Base-by-base conservation (phyloP, 129 eudicot species). In the Helianthus tuberosus region DNA sequence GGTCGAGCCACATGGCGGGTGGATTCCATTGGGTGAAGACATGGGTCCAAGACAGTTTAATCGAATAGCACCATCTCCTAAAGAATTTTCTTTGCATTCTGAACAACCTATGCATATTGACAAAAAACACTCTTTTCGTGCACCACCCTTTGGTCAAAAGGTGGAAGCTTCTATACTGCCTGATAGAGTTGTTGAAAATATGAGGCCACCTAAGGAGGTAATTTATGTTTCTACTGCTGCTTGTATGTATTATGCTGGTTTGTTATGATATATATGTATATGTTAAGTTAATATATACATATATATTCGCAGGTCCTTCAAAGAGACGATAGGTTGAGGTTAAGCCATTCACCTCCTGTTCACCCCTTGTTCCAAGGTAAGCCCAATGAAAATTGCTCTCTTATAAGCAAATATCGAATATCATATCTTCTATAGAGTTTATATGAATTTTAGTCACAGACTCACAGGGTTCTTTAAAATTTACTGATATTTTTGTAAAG, bases 11-110 rank as follows among this genome's bases (percentile, higher is more conserved):
- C 90, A 83, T 68, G 87, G 88, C 53, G 84, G 85, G 49, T 95
- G 96, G 97, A 89, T 91, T 32, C 91, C 97, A 10, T 86, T 64
- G 59, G 96, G 91, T 77, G 97, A 89, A 71, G 94, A 95, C 71
- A 84, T 91, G 82, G 93, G 89, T 73, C 82, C 88, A 6, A 76
- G 91, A 74, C 90, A 76, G 72, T 57, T 81, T 43, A 82, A 63
- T 68, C 80, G 80, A 36, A 68, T 69, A 12, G 62, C 71, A 52
- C 66, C n/a, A 61, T 84, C 92, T 58, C 82, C 91, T 20, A 84
- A 83, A 66, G 97, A 91, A 50, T 91, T 81, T 58, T 77, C 87
- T 55, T 46, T 72, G 49, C 79, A 69, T 50, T 58, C 87, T 29
- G 96, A 91, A 66, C 32, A 91, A 66, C 32, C 88, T 13, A 41